A percentile compares a stretch with the other conserved stretches of the same genome.
Evolutionary conservation across 2,329 filamentous ascomycete genomes (phyloP).

Genomic region (Alternaria triticimaculans): DNA sequence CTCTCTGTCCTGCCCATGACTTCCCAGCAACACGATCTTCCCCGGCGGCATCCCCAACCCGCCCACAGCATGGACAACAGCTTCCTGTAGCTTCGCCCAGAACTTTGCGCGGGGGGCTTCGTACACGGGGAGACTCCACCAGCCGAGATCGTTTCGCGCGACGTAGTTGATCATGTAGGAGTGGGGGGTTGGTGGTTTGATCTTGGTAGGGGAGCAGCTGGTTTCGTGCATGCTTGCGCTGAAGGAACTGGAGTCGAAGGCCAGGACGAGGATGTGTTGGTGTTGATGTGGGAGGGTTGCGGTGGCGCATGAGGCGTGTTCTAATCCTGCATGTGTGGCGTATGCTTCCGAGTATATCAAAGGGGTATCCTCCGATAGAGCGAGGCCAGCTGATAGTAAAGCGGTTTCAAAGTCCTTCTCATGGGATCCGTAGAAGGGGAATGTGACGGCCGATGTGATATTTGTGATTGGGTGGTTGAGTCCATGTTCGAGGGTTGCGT

Average conservation of each 20-base stretch:
- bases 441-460: constrained; percentile 21
- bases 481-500: constrained; percentile 20
- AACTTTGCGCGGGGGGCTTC: constrained; percentile 29
- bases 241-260: constrained; percentile 38
- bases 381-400: constrained; percentile 22
- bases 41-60: constrained; percentile 19
- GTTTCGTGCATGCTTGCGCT: constrained; percentile 23
- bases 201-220: background rate
- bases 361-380: constrained; percentile 9
- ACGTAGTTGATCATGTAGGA: constrained; percentile 11
- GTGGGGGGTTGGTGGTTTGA: background rate
- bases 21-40: constrained; percentile 31
- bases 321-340: constrained; percentile 6
- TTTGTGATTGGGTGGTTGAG: constrained; percentile 16
- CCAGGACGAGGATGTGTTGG: constrained; percentile 30
- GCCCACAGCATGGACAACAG: constrained; percentile 20
- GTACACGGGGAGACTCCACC: constrained; percentile 34
- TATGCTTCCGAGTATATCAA: constrained; percentile 18
- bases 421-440: constrained; percentile 19
- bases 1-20: constrained; percentile 28
- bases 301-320: background rate
- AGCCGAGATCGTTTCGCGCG: constrained; percentile 27
- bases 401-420: constrained; percentile 25
- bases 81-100: constrained; percentile 31
- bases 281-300: background rate